These are phyloP conservation scores for Acer saccharum DNA, from an alignment of 345 rosid genomes.

Conservation along the genomic window DNA sequence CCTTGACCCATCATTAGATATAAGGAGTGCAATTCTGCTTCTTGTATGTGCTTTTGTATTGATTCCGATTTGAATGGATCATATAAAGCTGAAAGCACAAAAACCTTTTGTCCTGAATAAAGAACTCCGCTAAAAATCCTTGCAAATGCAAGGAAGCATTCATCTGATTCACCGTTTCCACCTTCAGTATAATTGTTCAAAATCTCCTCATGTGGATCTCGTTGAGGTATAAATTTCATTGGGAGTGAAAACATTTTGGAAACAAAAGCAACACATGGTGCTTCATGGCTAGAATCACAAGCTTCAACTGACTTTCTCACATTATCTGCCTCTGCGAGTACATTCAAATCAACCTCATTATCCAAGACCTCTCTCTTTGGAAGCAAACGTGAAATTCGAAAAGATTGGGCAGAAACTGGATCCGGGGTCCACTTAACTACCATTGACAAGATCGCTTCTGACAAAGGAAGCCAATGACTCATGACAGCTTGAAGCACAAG, in stretches of 20 bases:
- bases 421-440: constrained; percentile 82
- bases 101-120: constrained; percentile 58
- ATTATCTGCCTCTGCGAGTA: constrained; percentile 64
- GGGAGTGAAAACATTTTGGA: constrained; percentile 96
- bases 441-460: constrained; percentile 86
- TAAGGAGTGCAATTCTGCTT: constrained; percentile 79
- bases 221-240: constrained; percentile 72
- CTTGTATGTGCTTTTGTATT: constrained; percentile 78
- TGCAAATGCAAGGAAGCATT: constrained; percentile 97
- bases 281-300: constrained; percentile 64
- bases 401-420: constrained; percentile 75
- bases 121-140: constrained; percentile 92
- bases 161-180: constrained; percentile 66
- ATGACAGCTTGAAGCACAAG: constrained; percentile 74
- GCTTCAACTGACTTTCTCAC: constrained; percentile 76
- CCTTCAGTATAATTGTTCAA: constrained; percentile 44
- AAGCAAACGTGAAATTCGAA: constrained; percentile 68
- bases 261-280: constrained; percentile 85
- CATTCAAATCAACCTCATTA: constrained; percentile 40
- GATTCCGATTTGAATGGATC: constrained; percentile 77
- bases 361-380: constrained; percentile 63
- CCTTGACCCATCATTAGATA: constrained; percentile 99
- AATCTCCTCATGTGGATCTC: constrained; percentile 69
- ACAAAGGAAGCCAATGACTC: constrained; percentile 94
- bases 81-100: constrained; percentile 79